phyloP scores from a whole-genome alignment of 73 alveolate genomes.

The Paramecium primaurelia region DNA sequence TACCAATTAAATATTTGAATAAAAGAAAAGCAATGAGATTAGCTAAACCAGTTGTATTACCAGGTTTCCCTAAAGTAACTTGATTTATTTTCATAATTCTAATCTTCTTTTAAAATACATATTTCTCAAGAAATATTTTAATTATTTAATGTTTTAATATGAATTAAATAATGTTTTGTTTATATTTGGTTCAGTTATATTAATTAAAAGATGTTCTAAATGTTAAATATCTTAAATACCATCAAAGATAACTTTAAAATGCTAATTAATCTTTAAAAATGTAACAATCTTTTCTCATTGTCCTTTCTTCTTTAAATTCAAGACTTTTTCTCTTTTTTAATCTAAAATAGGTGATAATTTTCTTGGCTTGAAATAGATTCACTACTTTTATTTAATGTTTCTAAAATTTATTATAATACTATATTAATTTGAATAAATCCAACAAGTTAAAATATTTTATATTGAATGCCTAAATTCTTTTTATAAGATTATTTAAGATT shows the following conservation, averaged over 20 bases:
- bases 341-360: slow-evolving; percentile 35
- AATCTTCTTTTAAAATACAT: neutral
- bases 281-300: slow-evolving; percentile 46
- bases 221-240: neutral
- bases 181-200: neutral
- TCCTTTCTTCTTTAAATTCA: slow-evolving; percentile 68
- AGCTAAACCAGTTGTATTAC: slow-evolving; percentile 25
- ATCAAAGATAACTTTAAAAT: slow-evolving; percentile 51
- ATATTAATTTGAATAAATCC: neutral
- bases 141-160: no score
- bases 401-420: no score
- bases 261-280: slow-evolving; percentile 23
- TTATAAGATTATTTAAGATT: neutral
- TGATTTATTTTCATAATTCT: neutral
- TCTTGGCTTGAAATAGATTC: neutral
- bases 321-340: slow-evolving; percentile 55
- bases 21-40: slow-evolving; percentile 30
- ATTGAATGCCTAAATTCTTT: neutral
- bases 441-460: neutral
- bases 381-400: no score
- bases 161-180: slow-evolving; percentile 1
- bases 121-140: slow-evolving; percentile 37
- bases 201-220: neutral
- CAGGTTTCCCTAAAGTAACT: neutral
- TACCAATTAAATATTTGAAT: slow-evolving; percentile 14